phyloP scores from a whole-genome alignment of 1,284 basidiomycete species.

The Sporisorium exsertum region DNA sequence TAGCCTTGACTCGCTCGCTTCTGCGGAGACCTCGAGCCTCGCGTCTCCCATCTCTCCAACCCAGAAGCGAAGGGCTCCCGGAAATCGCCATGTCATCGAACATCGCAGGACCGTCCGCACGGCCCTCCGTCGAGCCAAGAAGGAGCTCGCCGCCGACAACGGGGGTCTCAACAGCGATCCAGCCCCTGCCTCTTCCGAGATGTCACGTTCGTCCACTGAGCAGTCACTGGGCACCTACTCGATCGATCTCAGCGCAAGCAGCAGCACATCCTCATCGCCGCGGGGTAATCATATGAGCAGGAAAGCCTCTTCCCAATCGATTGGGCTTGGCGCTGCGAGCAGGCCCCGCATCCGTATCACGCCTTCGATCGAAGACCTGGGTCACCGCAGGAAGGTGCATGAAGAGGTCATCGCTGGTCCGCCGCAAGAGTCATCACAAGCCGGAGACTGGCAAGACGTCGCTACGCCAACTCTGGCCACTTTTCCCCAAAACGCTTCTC shows the following conservation, averaged over 20 bases:
- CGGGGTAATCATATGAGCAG: conserved; percentile 11
- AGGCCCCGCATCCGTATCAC: conserved; percentile 62
- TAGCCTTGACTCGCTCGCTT: conserved; percentile 26
- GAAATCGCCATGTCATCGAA: conserved; percentile 60
- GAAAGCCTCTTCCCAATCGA: conserved; percentile 29
- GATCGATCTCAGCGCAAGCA: conserved; percentile 43
- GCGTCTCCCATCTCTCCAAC: conserved; percentile 14
- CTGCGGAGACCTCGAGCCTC: conserved; percentile 5
- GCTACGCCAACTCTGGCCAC: conserved; percentile 9
- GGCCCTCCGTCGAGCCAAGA: conserved; percentile 45
- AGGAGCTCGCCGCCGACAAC: conserved; percentile 26
- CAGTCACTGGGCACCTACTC: conserved; percentile 41
- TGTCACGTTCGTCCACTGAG: conserved; percentile 48
- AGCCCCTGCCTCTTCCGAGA: not conserved
- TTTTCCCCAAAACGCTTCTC: conserved; percentile 12
- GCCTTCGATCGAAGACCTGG: conserved; percentile 61
- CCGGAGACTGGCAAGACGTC: conserved; percentile 37
- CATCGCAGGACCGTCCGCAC: conserved; percentile 50
- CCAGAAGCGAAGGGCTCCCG: conserved; percentile 49
- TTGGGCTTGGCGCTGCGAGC: conserved; percentile 23
- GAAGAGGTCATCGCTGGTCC: conserved; percentile 30
- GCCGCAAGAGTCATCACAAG: conserved; percentile 1
- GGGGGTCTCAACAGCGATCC: conserved; percentile 25
- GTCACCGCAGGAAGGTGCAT: conserved; percentile 37
- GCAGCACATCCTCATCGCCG: conserved; percentile 46